phyloP scores from a whole-genome alignment of 1,139 yeast species.

The Suhomyces panamericanus region DNA sequence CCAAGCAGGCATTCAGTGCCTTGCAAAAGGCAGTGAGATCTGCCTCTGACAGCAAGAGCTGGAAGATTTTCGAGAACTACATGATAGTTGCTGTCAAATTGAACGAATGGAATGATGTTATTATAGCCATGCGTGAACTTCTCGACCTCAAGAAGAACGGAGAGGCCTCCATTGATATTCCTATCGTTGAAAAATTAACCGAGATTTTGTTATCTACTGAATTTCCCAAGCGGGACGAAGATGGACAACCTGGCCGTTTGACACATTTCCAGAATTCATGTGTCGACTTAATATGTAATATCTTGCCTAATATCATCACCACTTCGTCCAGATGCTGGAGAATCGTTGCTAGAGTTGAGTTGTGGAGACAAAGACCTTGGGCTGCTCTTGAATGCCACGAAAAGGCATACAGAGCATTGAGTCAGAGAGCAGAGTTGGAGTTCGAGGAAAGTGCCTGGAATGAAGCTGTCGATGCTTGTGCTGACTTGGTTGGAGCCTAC shows the following conservation, averaged over 20 bases:
- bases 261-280: conserved; percentile 67
- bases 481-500: conserved; percentile 83
- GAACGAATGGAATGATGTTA: conserved; percentile 84
- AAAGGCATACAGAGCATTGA: conserved; percentile 76
- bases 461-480: conserved; percentile 76
- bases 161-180: conserved; percentile 71
- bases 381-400: conserved; percentile 82
- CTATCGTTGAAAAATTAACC: conserved; percentile 72
- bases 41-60: conserved; percentile 68
- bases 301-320: conserved; percentile 68
- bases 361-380: conserved; percentile 91
- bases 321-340: conserved; percentile 80
- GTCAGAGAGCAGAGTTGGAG: conserved; percentile 65
- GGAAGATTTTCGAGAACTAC: conserved; percentile 92
- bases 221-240: conserved; percentile 41
- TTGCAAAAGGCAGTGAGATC: conserved; percentile 71
- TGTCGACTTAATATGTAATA: conserved; percentile 64
- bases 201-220: conserved; percentile 59
- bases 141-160: conserved; percentile 55
- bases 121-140: conserved; percentile 67
- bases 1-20: conserved; percentile 80
- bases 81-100: conserved; percentile 78
- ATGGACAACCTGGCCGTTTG: conserved; percentile 36
- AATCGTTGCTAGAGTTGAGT: conserved; percentile 75
- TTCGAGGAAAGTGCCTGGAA: conserved; percentile 68